Percentiles rank a stretch among this genome's conserved stretches.
Conservation (phyloP, 805 yeast genomes). For the Ogataea methylovora region DNA sequence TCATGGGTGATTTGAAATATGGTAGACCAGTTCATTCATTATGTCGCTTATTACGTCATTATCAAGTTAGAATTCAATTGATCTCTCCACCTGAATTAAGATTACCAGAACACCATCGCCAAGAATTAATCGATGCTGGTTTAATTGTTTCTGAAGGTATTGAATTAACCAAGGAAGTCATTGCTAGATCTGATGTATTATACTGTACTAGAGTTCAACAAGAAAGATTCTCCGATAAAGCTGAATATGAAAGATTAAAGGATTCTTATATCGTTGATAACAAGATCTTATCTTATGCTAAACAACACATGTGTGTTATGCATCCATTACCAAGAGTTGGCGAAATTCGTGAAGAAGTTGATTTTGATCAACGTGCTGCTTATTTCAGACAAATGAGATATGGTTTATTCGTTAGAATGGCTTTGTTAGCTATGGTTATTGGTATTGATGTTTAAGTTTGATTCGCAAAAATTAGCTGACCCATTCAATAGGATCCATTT, state of each 20-base stretch:
- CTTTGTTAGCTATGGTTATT: slow-evolving; percentile 93
- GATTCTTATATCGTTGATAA: slow-evolving; percentile 91
- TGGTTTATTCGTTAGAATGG: slow-evolving; percentile 98
- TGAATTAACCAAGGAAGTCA: slow-evolving; percentile 73
- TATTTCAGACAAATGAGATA: slow-evolving; percentile 99
- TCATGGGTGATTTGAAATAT: slow-evolving; percentile 97
- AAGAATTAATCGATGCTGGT: slow-evolving; percentile 57
- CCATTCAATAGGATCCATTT: too few relatives aligned
- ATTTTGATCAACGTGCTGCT: slow-evolving; percentile 98
- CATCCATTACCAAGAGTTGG: slow-evolving; percentile 97
- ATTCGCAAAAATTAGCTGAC: too few relatives aligned
- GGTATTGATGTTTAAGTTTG: slow-evolving; percentile 69
- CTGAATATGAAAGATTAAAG: slow-evolving; percentile 80
- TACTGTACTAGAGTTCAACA: slow-evolving; percentile 98
- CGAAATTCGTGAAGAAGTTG: slow-evolving; percentile 97
- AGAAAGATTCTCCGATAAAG: slow-evolving; percentile 79
- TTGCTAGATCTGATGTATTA: slow-evolving; percentile 86
- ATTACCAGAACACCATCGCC: slow-evolving; percentile 67
- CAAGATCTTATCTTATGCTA: slow-evolving; percentile 83
- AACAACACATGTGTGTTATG: slow-evolving; percentile 97
- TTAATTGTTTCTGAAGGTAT: slow-evolving; percentile 70
- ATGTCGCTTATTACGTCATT: slow-evolving; percentile 81
- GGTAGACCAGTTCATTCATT: slow-evolving; percentile 99
- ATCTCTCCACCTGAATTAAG: slow-evolving; percentile 86
- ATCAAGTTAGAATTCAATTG: slow-evolving; percentile 87